Base-by-base conservation (phyloP, 2,329 filamentous ascomycete genomes). In the Pseudopithomyces maydicus region DNA sequence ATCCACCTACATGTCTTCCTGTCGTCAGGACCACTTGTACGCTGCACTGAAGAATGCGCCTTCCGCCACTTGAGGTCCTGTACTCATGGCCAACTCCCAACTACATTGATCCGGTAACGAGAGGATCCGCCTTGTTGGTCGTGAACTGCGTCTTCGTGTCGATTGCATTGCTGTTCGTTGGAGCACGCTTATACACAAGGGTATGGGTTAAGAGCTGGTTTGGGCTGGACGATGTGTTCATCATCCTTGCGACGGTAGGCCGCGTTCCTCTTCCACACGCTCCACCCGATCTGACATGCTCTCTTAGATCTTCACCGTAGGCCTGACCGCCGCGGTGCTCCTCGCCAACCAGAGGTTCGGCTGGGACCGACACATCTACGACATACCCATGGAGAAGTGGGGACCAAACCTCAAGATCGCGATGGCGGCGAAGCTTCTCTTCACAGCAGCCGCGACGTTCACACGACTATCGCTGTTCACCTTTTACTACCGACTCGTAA, bases 401-500 rank as follows among this genome's bases (percentile, higher is more conserved):
- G 61, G 44, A 20, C 57, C 65, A 15, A 67, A 58, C 2, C 54
- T 54, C 20, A 77, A 79, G 53, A 72, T 79, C 14, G 79, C 77
- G 2, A 74, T 81, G 63, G 64, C 68, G 1, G 72, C 78, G 3
- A 81, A 81, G 59, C 50, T 78, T 6, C 63, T 78, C 4, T 81
- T 80, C 58, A 74, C 72, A 1, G 63, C 73, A 12, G 78, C 78
- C 1, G 70, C 78, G 0, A 77, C 75, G 0, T 80, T 79, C 55
- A 80, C 78, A 0, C 69, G 79, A 15, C 66, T 80, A 15, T 80
- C 77, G 0, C 66, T 81, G 8, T 74, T 80, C 33, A 76, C 69
- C 61, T 80, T 81, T 62, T 82, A 81, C 59, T 80, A 80, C 51
- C 74, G 80, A 12, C 67, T 81, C 10, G 69, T 80, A 7, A 56